Evolutionary conservation across 192 early-diverging fungal genomes (phyloP), one percentile per base, ranked within the genome.

Genomic region (Rhizophagus clarus): DNA sequence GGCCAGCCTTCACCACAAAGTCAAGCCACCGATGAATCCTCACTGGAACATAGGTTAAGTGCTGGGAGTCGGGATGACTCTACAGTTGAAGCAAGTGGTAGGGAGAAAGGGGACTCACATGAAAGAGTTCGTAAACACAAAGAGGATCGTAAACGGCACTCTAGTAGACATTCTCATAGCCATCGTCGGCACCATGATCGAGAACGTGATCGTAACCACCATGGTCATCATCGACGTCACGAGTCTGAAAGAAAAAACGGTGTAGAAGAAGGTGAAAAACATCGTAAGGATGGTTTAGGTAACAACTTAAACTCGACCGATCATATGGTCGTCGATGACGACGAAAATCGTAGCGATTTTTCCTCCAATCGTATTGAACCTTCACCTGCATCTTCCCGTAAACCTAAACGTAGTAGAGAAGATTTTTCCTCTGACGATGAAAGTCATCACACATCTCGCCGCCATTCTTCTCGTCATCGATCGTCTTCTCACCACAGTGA

Each of bases 251-350:
- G 72, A 66, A 72, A 61, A 66, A 71, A 61, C 64, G 75, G 49
- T 70, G 40, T 31, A 37, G 71, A 72, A 79, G 76, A 79, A 79
- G 81, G 63, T 22, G 80, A 79, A 62, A 76, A 42, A 40, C 47
- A 66, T 66, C 73, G 81, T 80, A 86, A 86, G 83, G 83, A 81
- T 49, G 83, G 83, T 76, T 78, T 82, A 83, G 81, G 80, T 86
- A 83, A 83, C 73, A 79, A 69, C 76, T 74, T 85, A 79, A 64
- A 79, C 83, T 40, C 77, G 81, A 79, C 80, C 85, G 37, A 75
- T 37, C 68, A 76, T 81, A 80, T 79, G 80, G 61, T 81, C 80
- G 78, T 82, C 75, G 68, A 80, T 81, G 81, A 81, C 47, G 85
- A 81, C 79, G 83, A 86, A 81, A 81, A 79, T 79, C 85, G 83